Evolutionary conservation across 2,329 filamentous ascomycete genomes (phyloP), one percentile per base, ranked within the genome.

Genomic region (Tricladium varicosporioides): DNA sequence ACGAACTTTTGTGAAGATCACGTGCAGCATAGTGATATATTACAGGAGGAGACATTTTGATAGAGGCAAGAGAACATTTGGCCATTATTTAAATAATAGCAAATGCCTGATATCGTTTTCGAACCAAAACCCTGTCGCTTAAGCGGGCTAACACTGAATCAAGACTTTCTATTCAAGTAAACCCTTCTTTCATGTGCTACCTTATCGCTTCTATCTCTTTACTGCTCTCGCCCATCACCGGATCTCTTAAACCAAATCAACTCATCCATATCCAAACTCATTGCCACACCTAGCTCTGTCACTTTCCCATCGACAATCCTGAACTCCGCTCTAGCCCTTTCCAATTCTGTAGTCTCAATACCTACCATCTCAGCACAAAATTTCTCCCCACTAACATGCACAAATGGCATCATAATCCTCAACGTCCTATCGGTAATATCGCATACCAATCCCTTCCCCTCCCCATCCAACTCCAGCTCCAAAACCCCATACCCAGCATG

Each of bases 171-270:
- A 27, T 27, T 27, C 22, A 27, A 27, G 3, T 7, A 27, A 27
- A 7, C 22, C 3, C 7, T 7, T 27, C 22, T 27, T 27, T 27
- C 22, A 27, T 4, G 22, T 4, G 7, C 22, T 27, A 7, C 22
- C 22, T 27, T 27, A 27, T 27, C 3, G 22, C 7, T 27, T 27
- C 7, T 7, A 27, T 27, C 22, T 27, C 22, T 27, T 4, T 7
- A 27, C 22, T 27, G 7, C 22, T 27, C 22, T 27, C 22, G 22
- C 22, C 22, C 22, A 27, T 27, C 22, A 27, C 22, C 22, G 22
- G 7, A 3, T 27, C 49, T 52, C 27, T 51, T 32, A 53, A 63
- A 63, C 59, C 59, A 63, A 43, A 61, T 57, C 53, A 58, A 53
- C 19, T 59, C 54, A 5, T 51, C 48, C 44, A 62, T 48, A 1